phyloP scores from a whole-genome alignment of 768 basidiomycete species.

The Xerocomellus dryophilus region DNA sequence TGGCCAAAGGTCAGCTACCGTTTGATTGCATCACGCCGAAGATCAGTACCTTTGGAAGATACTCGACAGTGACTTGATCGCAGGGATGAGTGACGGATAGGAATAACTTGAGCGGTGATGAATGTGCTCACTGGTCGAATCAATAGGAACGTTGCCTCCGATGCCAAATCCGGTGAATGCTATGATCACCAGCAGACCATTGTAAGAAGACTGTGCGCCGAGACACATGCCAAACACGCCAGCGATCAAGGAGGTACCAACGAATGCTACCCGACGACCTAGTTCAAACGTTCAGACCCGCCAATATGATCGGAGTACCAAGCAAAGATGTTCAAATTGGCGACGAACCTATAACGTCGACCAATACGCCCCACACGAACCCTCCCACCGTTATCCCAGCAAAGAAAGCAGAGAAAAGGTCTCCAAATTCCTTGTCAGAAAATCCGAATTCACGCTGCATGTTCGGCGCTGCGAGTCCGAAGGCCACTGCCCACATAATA shows the following conservation, averaged over 20 bases:
- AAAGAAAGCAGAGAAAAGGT: not conserved
- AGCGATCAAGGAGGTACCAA: conserved; percentile 13
- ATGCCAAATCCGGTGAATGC: conserved; percentile 12
- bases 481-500: conserved; percentile 4
- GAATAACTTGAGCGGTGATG: not conserved
- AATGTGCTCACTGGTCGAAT: conserved; percentile 11
- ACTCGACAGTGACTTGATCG: conserved; percentile 9
- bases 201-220: conserved; percentile 12
- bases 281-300: not conserved
- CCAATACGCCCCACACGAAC: conserved; percentile 15
- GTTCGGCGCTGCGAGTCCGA: not conserved
- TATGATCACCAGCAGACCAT: conserved; percentile 5
- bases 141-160: conserved; percentile 16
- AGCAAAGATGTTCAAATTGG: not conserved
- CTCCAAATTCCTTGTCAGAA: conserved; percentile 16
- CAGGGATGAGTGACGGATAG: not conserved
- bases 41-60: conserved; percentile 11
- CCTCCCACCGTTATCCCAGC: conserved; percentile 4
- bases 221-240: conserved; percentile 14
- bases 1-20: not conserved
- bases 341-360: conserved; percentile 18
- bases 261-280: conserved; percentile 17
- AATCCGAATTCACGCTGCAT: conserved; percentile 18
- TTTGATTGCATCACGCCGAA: not conserved
- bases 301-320: not conserved